Evolutionary conservation across 2,329 filamentous ascomycete genomes (phyloP).

Genomic region (Cladophialophora immunda): DNA sequence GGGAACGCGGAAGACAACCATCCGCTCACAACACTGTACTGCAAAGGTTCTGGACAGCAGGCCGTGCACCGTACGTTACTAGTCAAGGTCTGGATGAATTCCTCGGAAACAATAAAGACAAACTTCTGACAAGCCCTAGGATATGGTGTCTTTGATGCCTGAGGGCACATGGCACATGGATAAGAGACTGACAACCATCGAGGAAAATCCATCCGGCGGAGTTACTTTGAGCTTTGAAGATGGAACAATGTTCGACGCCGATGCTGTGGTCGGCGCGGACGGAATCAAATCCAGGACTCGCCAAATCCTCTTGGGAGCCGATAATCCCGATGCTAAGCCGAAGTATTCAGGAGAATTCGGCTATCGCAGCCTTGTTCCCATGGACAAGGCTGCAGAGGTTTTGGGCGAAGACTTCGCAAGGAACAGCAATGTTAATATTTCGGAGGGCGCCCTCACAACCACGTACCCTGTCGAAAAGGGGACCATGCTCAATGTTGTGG

Average conservation of each 20-base stretch:
- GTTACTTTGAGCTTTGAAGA: slow-evolving; percentile 54
- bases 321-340: slow-evolving; percentile 8
- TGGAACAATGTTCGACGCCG: slow-evolving; percentile 54
- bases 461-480: slow-evolving; percentile 12
- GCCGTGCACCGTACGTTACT: slow-evolving; percentile 1
- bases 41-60: slow-evolving; percentile 13
- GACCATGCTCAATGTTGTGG: slow-evolving; percentile 1
- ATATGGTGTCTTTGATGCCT: slow-evolving; percentile 39
- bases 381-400: slow-evolving; percentile 16
- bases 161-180: slow-evolving; percentile 46
- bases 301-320: slow-evolving; percentile 43
- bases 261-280: slow-evolving; percentile 65
- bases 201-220: slow-evolving; percentile 39
- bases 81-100: neutral
- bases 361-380: slow-evolving; percentile 20
- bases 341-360: slow-evolving; percentile 9
- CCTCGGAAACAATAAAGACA: neutral
- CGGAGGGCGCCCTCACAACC: slow-evolving; percentile 4
- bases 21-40: slow-evolving; percentile 7
- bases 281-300: slow-evolving; percentile 65
- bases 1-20: slow-evolving; percentile 5
- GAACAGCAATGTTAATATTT: slow-evolving; percentile 15
- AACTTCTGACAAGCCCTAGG: slow-evolving; percentile 3
- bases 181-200: slow-evolving; percentile 48
- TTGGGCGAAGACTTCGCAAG: slow-evolving; percentile 12